Evolutionary conservation across 2,329 filamentous ascomycete genomes (phyloP).

Genomic region (Parastagonospora nodorum): DNA sequence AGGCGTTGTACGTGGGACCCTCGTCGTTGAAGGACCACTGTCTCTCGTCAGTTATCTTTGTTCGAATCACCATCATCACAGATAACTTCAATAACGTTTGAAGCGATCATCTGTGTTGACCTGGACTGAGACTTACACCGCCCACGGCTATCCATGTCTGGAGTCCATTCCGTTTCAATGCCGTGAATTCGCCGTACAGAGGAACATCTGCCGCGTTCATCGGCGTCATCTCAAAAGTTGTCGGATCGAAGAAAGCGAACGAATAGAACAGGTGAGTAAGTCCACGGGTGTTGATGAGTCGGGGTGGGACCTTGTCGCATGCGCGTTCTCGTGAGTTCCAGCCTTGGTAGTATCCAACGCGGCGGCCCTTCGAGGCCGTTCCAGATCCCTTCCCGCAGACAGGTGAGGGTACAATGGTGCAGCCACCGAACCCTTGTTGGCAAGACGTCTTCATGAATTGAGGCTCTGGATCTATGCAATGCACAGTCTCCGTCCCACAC

Average conservation of each 20-base stretch:
- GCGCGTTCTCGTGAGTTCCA: slow-evolving; percentile 6
- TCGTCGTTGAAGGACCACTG: slow-evolving; percentile 49
- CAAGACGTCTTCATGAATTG: slow-evolving; percentile 3
- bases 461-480: slow-evolving; percentile 23
- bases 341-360: slow-evolving; percentile 10
- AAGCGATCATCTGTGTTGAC: too few relatives aligned
- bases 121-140: slow-evolving; percentile 23
- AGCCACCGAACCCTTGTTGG: slow-evolving; percentile 6
- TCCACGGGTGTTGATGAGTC: slow-evolving; percentile 38
- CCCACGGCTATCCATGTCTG: slow-evolving; percentile 50
- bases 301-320: slow-evolving; percentile 6
- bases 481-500: slow-evolving; percentile 22
- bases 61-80: too few relatives aligned
- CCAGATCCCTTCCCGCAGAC: slow-evolving; percentile 1
- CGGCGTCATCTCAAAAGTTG: slow-evolving; percentile 28
- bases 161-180: slow-evolving; percentile 40
- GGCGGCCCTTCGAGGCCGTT: slow-evolving; percentile 1
- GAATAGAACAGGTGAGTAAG: slow-evolving; percentile 45
- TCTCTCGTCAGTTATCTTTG: neutral
- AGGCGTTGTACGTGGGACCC: slow-evolving; percentile 31
- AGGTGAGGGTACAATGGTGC: slow-evolving; percentile 4
- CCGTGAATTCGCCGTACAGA: slow-evolving; percentile 38
- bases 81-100: too few relatives aligned
- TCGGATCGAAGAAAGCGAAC: slow-evolving; percentile 27
- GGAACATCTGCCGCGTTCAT: slow-evolving; percentile 14